Evolutionary conservation across 805 yeast species (phyloP), one percentile per base, ranked within the genome.

Genomic region (Candida boidinii): DNA sequence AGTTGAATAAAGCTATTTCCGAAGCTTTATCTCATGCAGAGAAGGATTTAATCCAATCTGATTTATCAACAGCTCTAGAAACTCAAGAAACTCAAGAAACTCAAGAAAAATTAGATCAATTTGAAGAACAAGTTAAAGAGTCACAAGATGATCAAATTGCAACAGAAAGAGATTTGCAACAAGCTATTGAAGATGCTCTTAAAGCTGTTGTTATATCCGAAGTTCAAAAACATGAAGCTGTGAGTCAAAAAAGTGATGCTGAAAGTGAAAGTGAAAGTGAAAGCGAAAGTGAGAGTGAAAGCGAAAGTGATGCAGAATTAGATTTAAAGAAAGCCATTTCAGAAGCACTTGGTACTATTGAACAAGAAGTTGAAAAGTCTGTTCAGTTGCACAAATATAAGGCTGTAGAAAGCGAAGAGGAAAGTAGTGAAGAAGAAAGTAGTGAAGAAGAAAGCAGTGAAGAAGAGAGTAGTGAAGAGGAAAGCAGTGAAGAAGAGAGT

Each of bases 1-100:
- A 51, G 31, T 37, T 52, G 20, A 44, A 41, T 30, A 43, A 38
- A 16, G 57, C 53, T 10, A 52, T 52, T 29, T 46, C 41, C 26
- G 56, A 47, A 11, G 53, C 52, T 2, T 32, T 48, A 7, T 13
- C n/a, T n/a, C n/a, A n/a, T n/a, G n/a, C n/a, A n/a, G n/a, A n/a
- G n/a, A n/a, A n/a, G n/a, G n/a, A n/a, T n/a, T n/a, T n/a, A n/a
- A n/a, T n/a, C n/a, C n/a, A n/a, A n/a, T n/a, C n/a, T n/a, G n/a
- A n/a, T n/a, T n/a, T n/a, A n/a, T n/a, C n/a, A n/a, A n/a, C n/a
- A n/a, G n/a, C n/a, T n/a, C n/a, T n/a, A n/a, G n/a, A n/a, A n/a
- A n/a, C n/a, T n/a, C n/a, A n/a, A n/a, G n/a, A n/a, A n/a, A n/a
- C n/a, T n/a, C n/a, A 28, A 19, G 23, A 18, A 8, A 28, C 30